Base-by-base conservation (phyloP, 2,329 filamentous ascomycete species). In the Fusarium albosuccineum region DNA sequence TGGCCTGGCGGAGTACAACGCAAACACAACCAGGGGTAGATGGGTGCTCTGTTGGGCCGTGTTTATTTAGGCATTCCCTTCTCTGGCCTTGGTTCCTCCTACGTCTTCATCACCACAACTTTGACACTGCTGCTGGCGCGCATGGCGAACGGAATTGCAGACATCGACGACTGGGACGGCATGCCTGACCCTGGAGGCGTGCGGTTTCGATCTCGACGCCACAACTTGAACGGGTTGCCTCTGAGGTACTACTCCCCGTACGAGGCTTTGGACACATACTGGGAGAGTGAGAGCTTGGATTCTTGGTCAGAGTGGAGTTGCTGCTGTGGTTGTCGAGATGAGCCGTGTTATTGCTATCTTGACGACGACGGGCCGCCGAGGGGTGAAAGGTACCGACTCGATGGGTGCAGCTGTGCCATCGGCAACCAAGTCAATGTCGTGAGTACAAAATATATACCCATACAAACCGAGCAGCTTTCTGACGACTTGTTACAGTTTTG, bases 111-210 rank as follows among this genome's bases (percentile, higher is more conserved):
- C 22, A 22, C 22, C 22, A 39, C 3, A n/a, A 9, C 9, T 39
- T 39, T 26, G 10, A 33, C 30, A 9, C 30, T 9, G 11, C 30
- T 33, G 30, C 30, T 33, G 11, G 30, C 30, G 3, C 11, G 30
- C 9, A 71, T 71, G 68, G 50, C 45, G 1, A 17, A 62, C 14
- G 51, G 56, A 27, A 60, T 71, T 14, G 57, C 62, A 40, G 60
- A 64, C 16, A 51, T 66, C 13, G 57, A 66, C 17, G 40, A 57
- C 41, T 60, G 59, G 36, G 11, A 34, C 29, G 27, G 13, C 7
- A 40, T 52, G 26, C 41, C 57, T 33, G 39, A 49, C 14, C 30
- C 26, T 16, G 41, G 33, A 45, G 30, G 37, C 29, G n/a, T 26
- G 27, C 36, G 49, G 41, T 37, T 16, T 16, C 37, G 45, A 29